phyloP scores from a whole-genome alignment of 768 basidiomycete genomes.

The Suillus lakei region DNA sequence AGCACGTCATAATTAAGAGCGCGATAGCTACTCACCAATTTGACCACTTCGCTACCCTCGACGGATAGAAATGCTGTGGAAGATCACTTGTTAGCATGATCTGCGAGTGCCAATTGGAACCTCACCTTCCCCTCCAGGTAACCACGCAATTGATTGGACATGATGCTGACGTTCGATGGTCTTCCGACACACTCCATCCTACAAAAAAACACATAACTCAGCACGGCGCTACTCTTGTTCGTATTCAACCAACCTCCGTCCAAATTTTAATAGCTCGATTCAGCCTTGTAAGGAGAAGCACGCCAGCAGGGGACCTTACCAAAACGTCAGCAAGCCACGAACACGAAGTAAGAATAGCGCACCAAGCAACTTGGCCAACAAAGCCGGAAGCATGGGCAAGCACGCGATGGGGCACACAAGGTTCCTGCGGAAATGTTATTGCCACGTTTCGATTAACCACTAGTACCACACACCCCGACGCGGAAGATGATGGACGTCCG shows the following conservation, averaged over 20 bases:
- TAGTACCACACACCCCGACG: slow-evolving; percentile 52
- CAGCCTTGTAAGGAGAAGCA: slow-evolving; percentile 66
- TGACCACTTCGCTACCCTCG: slow-evolving; percentile 63
- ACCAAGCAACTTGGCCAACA: slow-evolving; percentile 80
- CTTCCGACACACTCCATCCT: slow-evolving; percentile 73
- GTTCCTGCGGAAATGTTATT: slow-evolving; percentile 45
- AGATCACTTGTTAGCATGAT: background rate
- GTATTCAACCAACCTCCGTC: slow-evolving; percentile 53
- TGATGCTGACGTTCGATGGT: slow-evolving; percentile 61
- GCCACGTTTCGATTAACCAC: background rate
- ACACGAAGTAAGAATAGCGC: slow-evolving; percentile 11
- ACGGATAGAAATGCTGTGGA: slow-evolving; percentile 69
- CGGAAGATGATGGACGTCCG: slow-evolving; percentile 69
- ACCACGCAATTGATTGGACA: slow-evolving; percentile 73
- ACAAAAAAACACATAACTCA: slow-evolving; percentile 1
- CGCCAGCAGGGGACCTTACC: slow-evolving; percentile 66
- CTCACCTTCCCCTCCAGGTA: slow-evolving; percentile 63
- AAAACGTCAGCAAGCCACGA: slow-evolving; percentile 8
- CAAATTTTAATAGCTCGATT: slow-evolving; percentile 70
- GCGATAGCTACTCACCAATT: slow-evolving; percentile 49
- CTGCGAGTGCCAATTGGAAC: background rate
- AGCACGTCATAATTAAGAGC: slow-evolving; percentile 8
- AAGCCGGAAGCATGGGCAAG: slow-evolving; percentile 75
- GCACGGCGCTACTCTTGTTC: too few species aligned
- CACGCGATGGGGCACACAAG: slow-evolving; percentile 61